Conservation (phyloP, 1,284 basidiomycete species). For the Ustilago nuda region DNA sequence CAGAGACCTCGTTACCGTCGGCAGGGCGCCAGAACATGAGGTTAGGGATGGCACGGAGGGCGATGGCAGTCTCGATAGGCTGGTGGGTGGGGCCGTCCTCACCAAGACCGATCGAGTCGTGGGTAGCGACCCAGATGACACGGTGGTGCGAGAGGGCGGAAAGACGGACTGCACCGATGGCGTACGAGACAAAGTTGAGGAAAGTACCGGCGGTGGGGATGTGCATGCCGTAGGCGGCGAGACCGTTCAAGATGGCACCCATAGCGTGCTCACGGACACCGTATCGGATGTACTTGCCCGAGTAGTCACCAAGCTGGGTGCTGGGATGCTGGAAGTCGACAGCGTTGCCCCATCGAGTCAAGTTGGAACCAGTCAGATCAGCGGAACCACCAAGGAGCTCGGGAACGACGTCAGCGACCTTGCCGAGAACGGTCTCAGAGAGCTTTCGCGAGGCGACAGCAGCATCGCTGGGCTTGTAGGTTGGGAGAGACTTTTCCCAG, state of each 20-base stretch:
- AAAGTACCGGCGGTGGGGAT: conserved; percentile 75
- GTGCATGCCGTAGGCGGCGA: conserved; percentile 86
- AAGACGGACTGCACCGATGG: conserved; percentile 88
- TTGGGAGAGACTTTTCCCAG: conserved; percentile 88
- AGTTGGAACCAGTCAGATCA: conserved; percentile 90
- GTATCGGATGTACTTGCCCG: conserved; percentile 91
- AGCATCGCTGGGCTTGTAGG: conserved; percentile 82
- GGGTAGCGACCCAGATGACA: conserved; percentile 89
- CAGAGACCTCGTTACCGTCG: conserved; percentile 93
- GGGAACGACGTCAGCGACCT: conserved; percentile 80
- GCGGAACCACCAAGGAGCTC: conserved; percentile 86
- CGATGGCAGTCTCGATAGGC: conserved; percentile 87
- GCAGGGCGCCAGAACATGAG: conserved; percentile 79
- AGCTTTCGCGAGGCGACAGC: conserved; percentile 92
- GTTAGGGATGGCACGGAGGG: conserved; percentile 90
- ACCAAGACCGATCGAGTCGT: conserved; percentile 71
- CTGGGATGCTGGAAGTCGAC: conserved; percentile 89
- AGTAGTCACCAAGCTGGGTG: conserved; percentile 84
- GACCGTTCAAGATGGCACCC: conserved; percentile 93
- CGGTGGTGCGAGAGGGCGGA: conserved; percentile 89
- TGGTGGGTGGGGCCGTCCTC: conserved; percentile 98
- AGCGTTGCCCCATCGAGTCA: conserved; percentile 82
- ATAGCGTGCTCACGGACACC: conserved; percentile 98
- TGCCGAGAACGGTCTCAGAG: conserved; percentile 87
- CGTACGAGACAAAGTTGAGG: conserved; percentile 91